Percentiles rank a stretch among this genome's conserved stretches.
Evolutionary conservation across 305 asterid species (phyloP).

Genomic region (Fraxinus nigra): DNA sequence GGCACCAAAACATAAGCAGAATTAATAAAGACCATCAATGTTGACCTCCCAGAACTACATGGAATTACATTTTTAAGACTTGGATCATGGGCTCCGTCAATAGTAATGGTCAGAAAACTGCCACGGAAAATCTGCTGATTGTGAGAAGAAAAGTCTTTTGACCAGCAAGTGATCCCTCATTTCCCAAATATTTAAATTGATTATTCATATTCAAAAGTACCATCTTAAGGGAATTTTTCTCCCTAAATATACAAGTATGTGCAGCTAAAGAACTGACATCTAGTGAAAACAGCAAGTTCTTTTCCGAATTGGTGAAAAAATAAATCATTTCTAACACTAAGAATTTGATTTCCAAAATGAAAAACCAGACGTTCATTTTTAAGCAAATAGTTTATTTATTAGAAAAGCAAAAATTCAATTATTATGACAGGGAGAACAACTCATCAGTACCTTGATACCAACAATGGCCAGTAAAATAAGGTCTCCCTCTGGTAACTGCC

Average conservation of each 20-base stretch:
- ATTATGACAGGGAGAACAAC: constrained; percentile 1
- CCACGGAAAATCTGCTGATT: background rate
- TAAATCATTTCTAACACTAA: background rate
- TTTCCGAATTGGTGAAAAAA: background rate
- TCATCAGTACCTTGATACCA: constrained; percentile 75
- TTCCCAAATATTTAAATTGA: background rate
- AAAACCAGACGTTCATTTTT: background rate
- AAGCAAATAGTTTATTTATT: background rate
- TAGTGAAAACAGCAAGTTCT: background rate
- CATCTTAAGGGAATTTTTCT: background rate
- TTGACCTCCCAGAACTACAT: background rate
- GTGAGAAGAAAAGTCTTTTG: constrained; percentile 6
- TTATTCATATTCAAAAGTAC: background rate
- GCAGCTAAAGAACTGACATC: background rate
- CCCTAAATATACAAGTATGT: background rate
- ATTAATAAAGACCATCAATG: background rate
- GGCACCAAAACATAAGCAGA: background rate
- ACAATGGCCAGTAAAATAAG: constrained; percentile 81
- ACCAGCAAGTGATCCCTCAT: background rate
- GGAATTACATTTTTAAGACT: background rate
- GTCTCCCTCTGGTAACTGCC: constrained; percentile 80
- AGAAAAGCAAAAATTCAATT: constrained; percentile 12
- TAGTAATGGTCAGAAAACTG: background rate
- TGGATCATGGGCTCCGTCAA: background rate
- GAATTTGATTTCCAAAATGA: constrained; percentile 5